Evolutionary conservation across 2,329 filamentous ascomycete genomes (phyloP), one percentile per base, ranked within the genome.

Genomic region (Ascochyta viciae-villosae): DNA sequence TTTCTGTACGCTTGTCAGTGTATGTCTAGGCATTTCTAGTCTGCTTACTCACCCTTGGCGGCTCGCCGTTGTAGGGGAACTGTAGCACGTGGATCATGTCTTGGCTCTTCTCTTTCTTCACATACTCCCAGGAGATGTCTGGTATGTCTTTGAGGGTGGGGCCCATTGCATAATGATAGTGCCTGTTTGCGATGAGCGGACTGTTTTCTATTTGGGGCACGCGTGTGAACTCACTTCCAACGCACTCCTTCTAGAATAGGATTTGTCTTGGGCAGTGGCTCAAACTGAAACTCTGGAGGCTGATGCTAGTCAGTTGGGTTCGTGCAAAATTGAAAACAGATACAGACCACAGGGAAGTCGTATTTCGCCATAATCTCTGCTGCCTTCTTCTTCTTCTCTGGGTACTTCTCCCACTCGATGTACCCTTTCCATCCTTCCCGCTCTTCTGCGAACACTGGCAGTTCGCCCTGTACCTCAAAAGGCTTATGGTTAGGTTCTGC

Each of bases 321-420:
- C 10, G 4, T 19, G 8, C n/a, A 12, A 13, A 8, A 26, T 3
- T 7, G 27, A 22, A 8, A 13, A 16, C 22, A 6, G 8, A 7
- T 42, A 64, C 66, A 57, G 50, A 72, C 69, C 12, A 71, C 64
- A 34, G 80, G 79, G 70, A 87, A 82, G 55, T 82, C 74, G 50
- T 85, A 82, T 46, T 75, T 76, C 23, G 75, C 74, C 13, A 88
- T 67, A 43, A 88, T 82, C 51, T 84, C 79, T 42, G 82, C 80
- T 0, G 85, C 87, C 41, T 81, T 76, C 24, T 78, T 80, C 65
- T 88, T 88, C 73, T 89, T 90, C 43, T 89, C 85, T 0, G 88
- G 87, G 50, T 89, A 88, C 12, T 60, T 62, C 48, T 72, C 67
- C 68, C 67, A 72, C 38, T 72, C 67, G n/a, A 91, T 79, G 57